Evolutionary conservation across 164 flowering plant genomes (phyloP).

Genomic region (Dillenia turbinata): DNA sequence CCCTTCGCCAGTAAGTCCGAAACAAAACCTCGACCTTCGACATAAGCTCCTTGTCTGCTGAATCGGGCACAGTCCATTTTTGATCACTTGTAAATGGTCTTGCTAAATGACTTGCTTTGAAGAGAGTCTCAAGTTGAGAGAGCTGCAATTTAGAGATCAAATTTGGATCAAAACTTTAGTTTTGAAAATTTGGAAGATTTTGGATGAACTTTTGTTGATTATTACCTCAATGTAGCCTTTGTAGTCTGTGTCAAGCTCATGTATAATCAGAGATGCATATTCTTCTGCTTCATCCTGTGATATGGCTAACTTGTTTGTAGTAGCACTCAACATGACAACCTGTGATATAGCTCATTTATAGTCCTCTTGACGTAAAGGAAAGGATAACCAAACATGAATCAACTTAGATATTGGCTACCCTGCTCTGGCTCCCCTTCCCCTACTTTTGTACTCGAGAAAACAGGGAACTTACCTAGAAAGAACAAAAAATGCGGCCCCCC

Average conservation of each 20-base stretch:
- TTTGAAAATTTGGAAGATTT: not conserved
- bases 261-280: conserved; percentile 39
- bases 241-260: conserved; percentile 28
- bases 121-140: conserved; percentile 28
- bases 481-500: too few species aligned
- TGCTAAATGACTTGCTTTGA: conserved; percentile 18
- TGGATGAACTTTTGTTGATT: not conserved
- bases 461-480: too few species aligned
- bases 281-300: conserved; percentile 34
- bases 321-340: conserved; percentile 34
- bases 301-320: conserved; percentile 34
- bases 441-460: too few species aligned
- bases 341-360: too few species aligned
- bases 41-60: conserved; percentile 6
- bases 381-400: too few species aligned
- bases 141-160: conserved; percentile 14
- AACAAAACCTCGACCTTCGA: conserved; percentile 24
- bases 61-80: not conserved
- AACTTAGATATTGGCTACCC: too few species aligned
- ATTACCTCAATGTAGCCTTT: conserved; percentile 40
- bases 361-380: too few species aligned
- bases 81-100: conserved; percentile 3
- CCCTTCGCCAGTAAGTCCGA: conserved; percentile 37
- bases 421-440: too few species aligned
- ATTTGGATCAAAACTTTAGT: not conserved